Evolutionary conservation across 139 green algal species (phyloP), one percentile per base, ranked within the genome.

Genomic region (Pedinophyceae sp.): DNA sequence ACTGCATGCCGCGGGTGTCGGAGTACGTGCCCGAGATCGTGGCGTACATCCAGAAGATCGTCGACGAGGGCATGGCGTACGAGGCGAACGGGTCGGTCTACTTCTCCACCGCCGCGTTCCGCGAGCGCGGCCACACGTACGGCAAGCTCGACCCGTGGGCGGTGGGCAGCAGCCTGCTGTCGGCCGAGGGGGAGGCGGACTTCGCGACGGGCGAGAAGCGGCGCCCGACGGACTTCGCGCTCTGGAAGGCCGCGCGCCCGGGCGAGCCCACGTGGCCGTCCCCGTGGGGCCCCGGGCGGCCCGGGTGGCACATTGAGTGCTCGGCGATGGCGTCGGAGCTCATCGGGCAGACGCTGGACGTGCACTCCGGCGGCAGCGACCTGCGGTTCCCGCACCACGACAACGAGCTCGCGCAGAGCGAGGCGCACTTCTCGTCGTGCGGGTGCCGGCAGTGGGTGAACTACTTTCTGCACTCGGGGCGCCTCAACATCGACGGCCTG

Each of bases 231-330:
- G 92, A 99, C 69, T 99, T 99, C 80, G 92, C 85, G 7, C 72
- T 99, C 27, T 99, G 92, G 92, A 98, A 98, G 71, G 79, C 73
- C 0, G 53, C 67, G 27, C 95, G 95, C 69, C 74, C 78, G 1
- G 91, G 91, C 1, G 92, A 99, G 72, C 92, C 92, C 0, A 62
- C 66, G 3, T 99, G 92, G 92, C 58, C 78, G 17, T 91, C 75
- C 2, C 91, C 91, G 3, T 98, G 88, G 87, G 91, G 91, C 26
- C 38, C 47, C 19, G 85, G 84, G 0, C 56, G 84, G 19, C 84
- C 84, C 47, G 81, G 91, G 13, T 98, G 91, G 91, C 91, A 98
- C 72, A 98, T 98, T 54, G 91, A 98, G 72, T 98, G 91, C 85
- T 85, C 66, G 29, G 91, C 87, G 7, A 98, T 98, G 91, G 89